Conservation (phyloP, 2,329 filamentous ascomycete genomes). For the Epichloe brachyelytri region DNA sequence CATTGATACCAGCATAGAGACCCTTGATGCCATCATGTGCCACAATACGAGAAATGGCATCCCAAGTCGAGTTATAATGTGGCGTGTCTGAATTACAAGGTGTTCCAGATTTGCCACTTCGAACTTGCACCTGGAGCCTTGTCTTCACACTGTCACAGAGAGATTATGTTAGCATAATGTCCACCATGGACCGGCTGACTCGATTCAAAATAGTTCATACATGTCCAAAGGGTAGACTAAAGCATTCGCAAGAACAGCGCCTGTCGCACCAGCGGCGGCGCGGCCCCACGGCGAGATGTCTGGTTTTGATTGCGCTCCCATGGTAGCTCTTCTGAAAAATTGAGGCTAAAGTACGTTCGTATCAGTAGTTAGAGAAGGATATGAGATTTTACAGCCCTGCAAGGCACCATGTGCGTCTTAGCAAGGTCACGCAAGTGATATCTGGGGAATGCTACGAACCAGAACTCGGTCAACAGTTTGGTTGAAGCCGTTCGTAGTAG, state of each 20-base stretch:
- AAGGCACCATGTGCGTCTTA: background rate
- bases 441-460: background rate
- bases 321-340: slow-evolving; percentile 12
- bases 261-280: slow-evolving; percentile 82
- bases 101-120: slow-evolving; percentile 33
- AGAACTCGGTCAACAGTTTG: background rate
- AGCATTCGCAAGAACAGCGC: slow-evolving; percentile 88
- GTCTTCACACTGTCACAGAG: slow-evolving; percentile 69
- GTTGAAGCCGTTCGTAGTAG: background rate
- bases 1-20: slow-evolving; percentile 79
- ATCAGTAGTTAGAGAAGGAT: too few relatives aligned
- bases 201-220: slow-evolving; percentile 38
- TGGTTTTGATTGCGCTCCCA: slow-evolving; percentile 51
- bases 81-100: slow-evolving; percentile 32
- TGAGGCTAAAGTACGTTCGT: background rate
- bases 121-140: slow-evolving; percentile 86
- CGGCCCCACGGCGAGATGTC: slow-evolving; percentile 82
- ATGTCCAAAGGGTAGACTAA: slow-evolving; percentile 94
- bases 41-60: slow-evolving; percentile 77
- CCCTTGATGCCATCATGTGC: slow-evolving; percentile 67
- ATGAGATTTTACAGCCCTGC: background rate
- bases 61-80: slow-evolving; percentile 78
- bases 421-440: too few relatives aligned
- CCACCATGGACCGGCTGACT: background rate
- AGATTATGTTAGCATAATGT: background rate